Conservation (phyloP, 2,329 filamentous ascomycete species). For the Thielaviopsis punctulata region DNA sequence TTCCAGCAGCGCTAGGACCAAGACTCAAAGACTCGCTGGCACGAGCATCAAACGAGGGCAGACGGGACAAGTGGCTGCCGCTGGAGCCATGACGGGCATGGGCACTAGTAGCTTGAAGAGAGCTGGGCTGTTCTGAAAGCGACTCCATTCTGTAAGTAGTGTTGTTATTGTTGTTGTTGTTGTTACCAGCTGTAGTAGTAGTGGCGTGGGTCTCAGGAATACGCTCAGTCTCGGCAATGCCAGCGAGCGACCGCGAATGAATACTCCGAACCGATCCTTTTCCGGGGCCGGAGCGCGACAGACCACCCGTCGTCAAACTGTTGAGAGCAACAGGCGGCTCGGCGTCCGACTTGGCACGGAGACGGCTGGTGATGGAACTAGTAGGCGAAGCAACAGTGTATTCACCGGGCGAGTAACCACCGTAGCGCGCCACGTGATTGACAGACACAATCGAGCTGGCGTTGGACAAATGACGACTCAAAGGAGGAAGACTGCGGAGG, state of each 20-base stretch:
- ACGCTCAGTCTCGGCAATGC: conserved; percentile 40
- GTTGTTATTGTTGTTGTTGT: not conserved
- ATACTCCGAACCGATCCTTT: conserved; percentile 36
- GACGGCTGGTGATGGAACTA: conserved; percentile 40
- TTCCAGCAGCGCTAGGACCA: not conserved
- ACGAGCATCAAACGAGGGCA: conserved; percentile 6
- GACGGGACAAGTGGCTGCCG: not conserved
- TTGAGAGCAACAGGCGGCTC: conserved; percentile 19
- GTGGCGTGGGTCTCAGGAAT: conserved; percentile 11
- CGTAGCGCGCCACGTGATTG: conserved; percentile 45
- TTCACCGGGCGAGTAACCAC: conserved; percentile 51
- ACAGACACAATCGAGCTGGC: conserved; percentile 50
- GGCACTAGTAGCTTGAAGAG: not conserved
- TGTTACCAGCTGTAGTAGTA: not conserved
- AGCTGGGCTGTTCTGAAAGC: conserved; percentile 3
- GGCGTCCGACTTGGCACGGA: conserved; percentile 29
- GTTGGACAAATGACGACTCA: conserved; percentile 30
- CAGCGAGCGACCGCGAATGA: conserved; percentile 33
- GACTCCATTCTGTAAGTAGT: conserved; percentile 1
- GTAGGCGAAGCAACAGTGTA: conserved; percentile 49
- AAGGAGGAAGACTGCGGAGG: conserved; percentile 12
- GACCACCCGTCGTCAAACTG: conserved; percentile 17
- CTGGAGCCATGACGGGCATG: not conserved
- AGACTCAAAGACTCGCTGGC: conserved; percentile 9
- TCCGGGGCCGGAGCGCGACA: conserved; percentile 36